Percentiles rank a stretch among this genome's conserved stretches.
phyloP scores from a whole-genome alignment of 176 grass and related monocot species.

The Puccinellia tenuiflora region DNA sequence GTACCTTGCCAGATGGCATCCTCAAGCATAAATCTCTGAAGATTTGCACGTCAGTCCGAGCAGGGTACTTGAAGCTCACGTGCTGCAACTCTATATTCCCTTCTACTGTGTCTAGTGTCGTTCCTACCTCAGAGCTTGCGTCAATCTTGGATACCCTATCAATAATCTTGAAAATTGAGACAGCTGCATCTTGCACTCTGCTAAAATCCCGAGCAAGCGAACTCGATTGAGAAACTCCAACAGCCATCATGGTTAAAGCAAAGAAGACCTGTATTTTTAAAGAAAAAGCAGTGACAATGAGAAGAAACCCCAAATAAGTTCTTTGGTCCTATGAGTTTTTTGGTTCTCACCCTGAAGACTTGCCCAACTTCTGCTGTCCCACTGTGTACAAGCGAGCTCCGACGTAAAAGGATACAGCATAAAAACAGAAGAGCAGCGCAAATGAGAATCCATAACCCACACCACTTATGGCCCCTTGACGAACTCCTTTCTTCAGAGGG shows the following conservation, averaged over 20 bases:
- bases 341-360: conserved; percentile 54
- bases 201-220: conserved; percentile 48
- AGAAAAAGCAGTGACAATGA: background rate
- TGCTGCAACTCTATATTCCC: conserved; percentile 68
- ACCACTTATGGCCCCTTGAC: conserved; percentile 60
- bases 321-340: background rate
- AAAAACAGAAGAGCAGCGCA: conserved; percentile 54
- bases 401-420: conserved; percentile 63
- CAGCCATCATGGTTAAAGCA: conserved; percentile 63
- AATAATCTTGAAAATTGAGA: conserved; percentile 59
- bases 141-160: conserved; percentile 68
- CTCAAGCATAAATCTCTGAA: conserved; percentile 72
- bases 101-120: conserved; percentile 19
- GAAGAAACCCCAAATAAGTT: background rate
- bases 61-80: conserved; percentile 64
- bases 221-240: conserved; percentile 59
- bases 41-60: conserved; percentile 55
- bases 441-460: conserved; percentile 60
- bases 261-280: conserved; percentile 60
- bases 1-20: conserved; percentile 62
- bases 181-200: conserved; percentile 57
- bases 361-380: conserved; percentile 44
- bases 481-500: conserved; percentile 52
- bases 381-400: conserved; percentile 46
- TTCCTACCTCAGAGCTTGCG: conserved; percentile 50